Percentiles rank a stretch among this genome's conserved stretches.
Evolutionary conservation across 352 stramenopile species (phyloP).

Genomic region (Phytophthora palmivora): DNA sequence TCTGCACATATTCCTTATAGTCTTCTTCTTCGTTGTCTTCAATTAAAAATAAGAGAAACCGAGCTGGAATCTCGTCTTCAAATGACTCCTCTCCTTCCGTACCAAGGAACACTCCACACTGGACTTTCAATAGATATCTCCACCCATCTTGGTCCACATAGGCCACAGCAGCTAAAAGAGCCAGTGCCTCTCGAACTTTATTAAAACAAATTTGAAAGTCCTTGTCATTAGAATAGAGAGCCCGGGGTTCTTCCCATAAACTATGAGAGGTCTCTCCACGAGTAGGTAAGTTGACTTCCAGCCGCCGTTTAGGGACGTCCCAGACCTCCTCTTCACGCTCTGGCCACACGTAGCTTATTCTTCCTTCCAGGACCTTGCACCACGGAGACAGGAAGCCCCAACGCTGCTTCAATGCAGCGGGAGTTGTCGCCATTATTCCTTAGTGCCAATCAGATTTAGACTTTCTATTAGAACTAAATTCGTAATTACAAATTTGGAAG

Average conservation of each 20-base stretch:
- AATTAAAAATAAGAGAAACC: conserved; percentile 12
- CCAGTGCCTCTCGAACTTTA: conserved; percentile 30
- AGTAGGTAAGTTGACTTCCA: conserved; percentile 25
- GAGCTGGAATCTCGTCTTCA: conserved; percentile 17
- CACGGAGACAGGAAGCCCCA: conserved; percentile 33
- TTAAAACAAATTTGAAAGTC: conserved; percentile 9
- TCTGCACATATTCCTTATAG: conserved; percentile 1
- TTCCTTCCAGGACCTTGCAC: conserved; percentile 16
- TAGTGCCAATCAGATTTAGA: not conserved
- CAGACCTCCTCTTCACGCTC: conserved; percentile 27
- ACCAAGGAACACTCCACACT: conserved; percentile 31
- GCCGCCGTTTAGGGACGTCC: conserved; percentile 13
- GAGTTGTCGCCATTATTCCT: conserved; percentile 6
- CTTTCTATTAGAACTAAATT: not conserved
- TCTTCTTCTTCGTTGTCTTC: conserved; percentile 11
- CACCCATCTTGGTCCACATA: conserved; percentile 29
- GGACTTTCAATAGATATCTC: conserved; percentile 33
- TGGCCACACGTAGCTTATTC: conserved; percentile 8
- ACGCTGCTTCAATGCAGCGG: conserved; percentile 10
- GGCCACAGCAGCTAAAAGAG: conserved; percentile 38
- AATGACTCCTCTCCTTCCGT: conserved; percentile 20
- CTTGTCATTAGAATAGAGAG: conserved; percentile 18
- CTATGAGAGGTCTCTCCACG: conserved; percentile 1
- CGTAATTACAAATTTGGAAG: no score
- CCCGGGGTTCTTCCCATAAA: not conserved